Base-by-base conservation (phyloP, 2,329 filamentous ascomycete genomes). In the Arthrinium puccinioides region DNA sequence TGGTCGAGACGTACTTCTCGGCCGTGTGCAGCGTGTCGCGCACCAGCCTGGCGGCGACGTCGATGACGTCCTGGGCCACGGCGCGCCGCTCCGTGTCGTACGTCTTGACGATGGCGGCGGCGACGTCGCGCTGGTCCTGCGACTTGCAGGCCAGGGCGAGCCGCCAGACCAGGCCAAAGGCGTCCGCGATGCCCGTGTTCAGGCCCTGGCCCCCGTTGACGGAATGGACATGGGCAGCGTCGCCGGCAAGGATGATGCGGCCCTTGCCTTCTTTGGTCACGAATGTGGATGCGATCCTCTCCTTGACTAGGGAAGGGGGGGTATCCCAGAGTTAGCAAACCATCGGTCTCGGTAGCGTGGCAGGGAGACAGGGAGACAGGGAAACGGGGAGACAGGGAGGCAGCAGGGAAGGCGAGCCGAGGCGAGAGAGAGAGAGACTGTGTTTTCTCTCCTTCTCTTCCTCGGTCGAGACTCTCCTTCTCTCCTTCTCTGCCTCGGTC, bases 151-250 rank as follows among this genome's bases (percentile, higher is more conserved):
- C 52, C 6, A 38, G 30, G 6, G 50, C 62, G 0, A 76, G 47
- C 24, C 75, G 73, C 72, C 74, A 78, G 8, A 64, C 65, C 1
- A 78, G 49, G 29, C 69, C 71, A 20, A 75, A 69, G 0, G 72
- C 70, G 48, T 78, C 74, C 6, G 70, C 66, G 21, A 77, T 64
- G 4, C 74, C 74, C 0, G 73, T 77, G 45, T 79, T 79, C 46
- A 78, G 62, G 1, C 75, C 74, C 44, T 77, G 73, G 0, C 72
- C 74, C 0, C 72, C 74, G 8, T 72, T 70, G 24, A 72, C 70
- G 1, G 63, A 72, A 40, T 76, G 71, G 3, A 72, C 72, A 38
- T 79, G 74, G 1, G 70, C 72, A 1, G 73, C 72, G 38, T 79
- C 75, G 4, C 74, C 74, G 6, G 68, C 71, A 1, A 78, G 55